These are phyloP conservation scores for Ormosia semicastrata DNA, from an alignment of 306 rosid species.

Conservation along the genomic window DNA sequence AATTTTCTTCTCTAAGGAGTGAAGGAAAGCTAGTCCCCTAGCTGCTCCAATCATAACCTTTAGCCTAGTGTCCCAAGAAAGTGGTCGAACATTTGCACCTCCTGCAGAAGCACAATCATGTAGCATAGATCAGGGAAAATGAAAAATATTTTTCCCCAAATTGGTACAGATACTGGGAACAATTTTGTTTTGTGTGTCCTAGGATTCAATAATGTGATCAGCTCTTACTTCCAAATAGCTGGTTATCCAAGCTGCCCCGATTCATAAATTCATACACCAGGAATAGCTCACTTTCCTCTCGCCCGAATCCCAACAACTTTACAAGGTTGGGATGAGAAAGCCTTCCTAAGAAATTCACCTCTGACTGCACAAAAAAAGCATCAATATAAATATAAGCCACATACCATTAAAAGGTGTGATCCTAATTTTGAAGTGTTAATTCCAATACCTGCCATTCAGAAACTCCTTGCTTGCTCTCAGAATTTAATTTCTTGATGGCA, in stretches of 20 bases:
- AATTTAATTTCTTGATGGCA: conserved; percentile 74
- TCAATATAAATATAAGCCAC: background rate
- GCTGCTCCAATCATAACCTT: conserved; percentile 84
- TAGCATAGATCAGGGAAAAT: background rate
- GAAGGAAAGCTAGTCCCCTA: conserved; percentile 80
- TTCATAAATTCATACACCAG: conserved; percentile 80
- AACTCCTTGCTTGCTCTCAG: conserved; percentile 73
- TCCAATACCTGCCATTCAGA: conserved; percentile 80
- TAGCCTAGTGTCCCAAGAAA: conserved; percentile 73
- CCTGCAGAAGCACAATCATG: conserved; percentile 47
- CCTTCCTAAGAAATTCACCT: conserved; percentile 88
- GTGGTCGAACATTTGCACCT: conserved; percentile 71
- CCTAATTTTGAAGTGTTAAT: background rate
- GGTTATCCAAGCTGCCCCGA: conserved; percentile 81
- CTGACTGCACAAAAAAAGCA: conserved; percentile 57
- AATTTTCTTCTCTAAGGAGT: conserved; percentile 69
- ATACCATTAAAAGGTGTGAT: background rate
- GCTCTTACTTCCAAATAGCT: conserved; percentile 83
- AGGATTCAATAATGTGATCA: conserved; percentile 5
- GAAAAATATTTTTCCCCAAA: background rate
- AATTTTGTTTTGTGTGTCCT: background rate
- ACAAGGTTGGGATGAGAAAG: conserved; percentile 92
- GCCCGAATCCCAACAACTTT: conserved; percentile 66
- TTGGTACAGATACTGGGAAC: background rate
- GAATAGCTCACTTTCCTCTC: conserved; percentile 57